Conservation (phyloP, 2,329 filamentous ascomycete species). For the Trichophyton rubrum region DNA sequence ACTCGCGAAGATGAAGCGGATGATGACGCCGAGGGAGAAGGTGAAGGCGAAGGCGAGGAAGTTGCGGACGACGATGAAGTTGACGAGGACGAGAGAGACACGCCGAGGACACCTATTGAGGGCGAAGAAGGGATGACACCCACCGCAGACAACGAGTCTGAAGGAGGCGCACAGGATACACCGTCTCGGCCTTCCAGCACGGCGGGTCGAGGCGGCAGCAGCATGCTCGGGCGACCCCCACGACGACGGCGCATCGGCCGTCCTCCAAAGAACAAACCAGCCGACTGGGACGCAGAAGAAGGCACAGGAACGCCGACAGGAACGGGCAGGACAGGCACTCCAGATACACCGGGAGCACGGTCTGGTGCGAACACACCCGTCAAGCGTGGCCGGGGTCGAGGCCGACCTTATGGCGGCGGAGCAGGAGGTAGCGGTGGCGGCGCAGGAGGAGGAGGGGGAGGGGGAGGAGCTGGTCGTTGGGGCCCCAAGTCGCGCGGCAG, state of each 20-base stretch:
- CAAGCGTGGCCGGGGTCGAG: constrained; percentile 50
- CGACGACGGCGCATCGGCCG: constrained; percentile 67
- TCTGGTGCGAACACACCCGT: constrained; percentile 40
- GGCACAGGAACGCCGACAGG: constrained; percentile 31
- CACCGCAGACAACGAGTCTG: constrained; percentile 20
- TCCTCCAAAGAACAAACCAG: constrained; percentile 70
- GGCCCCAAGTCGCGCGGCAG: constrained; percentile 53
- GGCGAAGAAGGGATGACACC: constrained; percentile 25
- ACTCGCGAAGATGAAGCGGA: constrained; percentile 13
- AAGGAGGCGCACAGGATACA: constrained; percentile 33
- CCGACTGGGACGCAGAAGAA: constrained; percentile 57
- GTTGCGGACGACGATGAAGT: constrained; percentile 17
- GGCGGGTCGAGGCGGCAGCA: constrained; percentile 13
- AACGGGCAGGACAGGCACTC: constrained; percentile 14
- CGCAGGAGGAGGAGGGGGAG: too few relatives aligned
- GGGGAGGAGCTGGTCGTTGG: too few relatives aligned
- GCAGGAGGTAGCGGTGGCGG: constrained; percentile 42
- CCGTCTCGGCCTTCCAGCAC: constrained; percentile 31
- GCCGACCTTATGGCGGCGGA: constrained; percentile 42
- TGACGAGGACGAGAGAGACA: constrained; percentile 15
- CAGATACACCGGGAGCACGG: constrained; percentile 12
- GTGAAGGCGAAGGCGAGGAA: constrained; percentile 20
- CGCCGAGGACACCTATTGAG: constrained; percentile 35
- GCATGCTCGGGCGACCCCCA: constrained; percentile 18
- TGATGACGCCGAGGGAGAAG: constrained; percentile 9